phyloP scores from a whole-genome alignment of 768 basidiomycete genomes.

The Termitomyces sp. region DNA sequence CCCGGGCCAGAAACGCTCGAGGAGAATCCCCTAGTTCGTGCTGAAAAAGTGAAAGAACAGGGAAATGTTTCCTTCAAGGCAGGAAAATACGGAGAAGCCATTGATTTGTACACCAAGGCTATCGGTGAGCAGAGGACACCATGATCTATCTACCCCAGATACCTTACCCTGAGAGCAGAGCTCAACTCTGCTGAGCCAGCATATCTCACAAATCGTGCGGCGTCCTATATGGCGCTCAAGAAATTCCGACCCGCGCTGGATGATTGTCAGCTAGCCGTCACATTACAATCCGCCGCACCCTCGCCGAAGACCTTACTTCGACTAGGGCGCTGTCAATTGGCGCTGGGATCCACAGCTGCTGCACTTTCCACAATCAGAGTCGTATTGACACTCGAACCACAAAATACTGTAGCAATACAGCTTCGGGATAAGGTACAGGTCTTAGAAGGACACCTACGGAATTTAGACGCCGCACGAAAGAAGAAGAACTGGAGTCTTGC shows the following conservation, averaged over 20 bases:
- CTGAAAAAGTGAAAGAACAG: constrained; percentile 66
- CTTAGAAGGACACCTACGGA: constrained; percentile 64
- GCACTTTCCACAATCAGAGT: constrained; percentile 66
- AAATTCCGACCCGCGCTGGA: constrained; percentile 68
- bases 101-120: constrained; percentile 71
- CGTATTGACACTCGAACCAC: constrained; percentile 58
- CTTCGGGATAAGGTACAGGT: constrained; percentile 57
- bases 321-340: constrained; percentile 80
- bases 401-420: constrained; percentile 55
- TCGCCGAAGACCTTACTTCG: constrained; percentile 79
- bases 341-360: constrained; percentile 64
- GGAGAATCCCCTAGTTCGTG: constrained; percentile 40
- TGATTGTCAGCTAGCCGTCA: constrained; percentile 74
- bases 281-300: constrained; percentile 57
- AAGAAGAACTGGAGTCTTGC: constrained; percentile 76
- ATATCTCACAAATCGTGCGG: constrained; percentile 83
- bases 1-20: constrained; percentile 19
- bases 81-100: constrained; percentile 60
- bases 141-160: not conserved
- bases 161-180: constrained; percentile 29
- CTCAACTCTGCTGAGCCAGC: constrained; percentile 64
- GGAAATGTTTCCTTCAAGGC: constrained; percentile 77
- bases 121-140: constrained; percentile 41
- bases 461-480: constrained; percentile 51
- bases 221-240: constrained; percentile 80